A percentile compares a stretch with the other conserved stretches of the same genome.
These are phyloP conservation scores for Nakaseomyces glabratus DNA, from an alignment of 1,139 yeast species.

Conservation along the genomic window DNA sequence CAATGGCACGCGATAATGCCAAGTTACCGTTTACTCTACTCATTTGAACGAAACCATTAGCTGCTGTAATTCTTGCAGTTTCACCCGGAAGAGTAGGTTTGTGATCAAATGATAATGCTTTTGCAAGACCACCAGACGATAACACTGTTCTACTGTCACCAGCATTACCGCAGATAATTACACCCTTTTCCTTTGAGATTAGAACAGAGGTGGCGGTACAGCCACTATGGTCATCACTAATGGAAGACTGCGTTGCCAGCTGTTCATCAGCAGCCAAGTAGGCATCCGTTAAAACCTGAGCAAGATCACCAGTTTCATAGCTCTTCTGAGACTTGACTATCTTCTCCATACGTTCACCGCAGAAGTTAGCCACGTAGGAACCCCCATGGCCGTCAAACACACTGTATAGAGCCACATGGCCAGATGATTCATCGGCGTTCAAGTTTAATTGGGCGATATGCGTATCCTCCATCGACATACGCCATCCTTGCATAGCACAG, in stretches of 20 bases:
- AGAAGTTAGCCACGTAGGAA: constrained; percentile 76
- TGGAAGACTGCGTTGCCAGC: constrained; percentile 50
- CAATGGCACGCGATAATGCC: constrained; percentile 92
- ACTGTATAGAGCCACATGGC: constrained; percentile 73
- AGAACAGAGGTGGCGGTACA: constrained; percentile 91
- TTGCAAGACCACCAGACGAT: constrained; percentile 76
- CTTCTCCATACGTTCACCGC: constrained; percentile 69
- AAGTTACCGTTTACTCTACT: constrained; percentile 96
- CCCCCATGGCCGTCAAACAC: constrained; percentile 99
- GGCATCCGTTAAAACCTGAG: constrained; percentile 70
- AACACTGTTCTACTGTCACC: constrained; percentile 95
- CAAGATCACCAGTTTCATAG: constrained; percentile 48
- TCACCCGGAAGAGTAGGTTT: constrained; percentile 95
- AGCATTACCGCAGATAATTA: constrained; percentile 72
- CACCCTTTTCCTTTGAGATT: constrained; percentile 35
- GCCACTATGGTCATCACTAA: constrained; percentile 78
- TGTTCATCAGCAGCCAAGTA: constrained; percentile 81
- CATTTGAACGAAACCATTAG: constrained; percentile 94
- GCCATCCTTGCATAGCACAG: constrained; percentile 99
- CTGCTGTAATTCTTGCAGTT: constrained; percentile 83
- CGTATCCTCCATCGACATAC: constrained; percentile 95
- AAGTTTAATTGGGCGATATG: constrained; percentile 38
- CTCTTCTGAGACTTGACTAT: constrained; percentile 57
- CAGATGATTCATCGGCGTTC: constrained; percentile 39
- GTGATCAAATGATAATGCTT: constrained; percentile 89